Evolutionary conservation across 2,329 filamentous ascomycete species (phyloP).

Genomic region (Stagonosporopsis chrysanthemi): DNA sequence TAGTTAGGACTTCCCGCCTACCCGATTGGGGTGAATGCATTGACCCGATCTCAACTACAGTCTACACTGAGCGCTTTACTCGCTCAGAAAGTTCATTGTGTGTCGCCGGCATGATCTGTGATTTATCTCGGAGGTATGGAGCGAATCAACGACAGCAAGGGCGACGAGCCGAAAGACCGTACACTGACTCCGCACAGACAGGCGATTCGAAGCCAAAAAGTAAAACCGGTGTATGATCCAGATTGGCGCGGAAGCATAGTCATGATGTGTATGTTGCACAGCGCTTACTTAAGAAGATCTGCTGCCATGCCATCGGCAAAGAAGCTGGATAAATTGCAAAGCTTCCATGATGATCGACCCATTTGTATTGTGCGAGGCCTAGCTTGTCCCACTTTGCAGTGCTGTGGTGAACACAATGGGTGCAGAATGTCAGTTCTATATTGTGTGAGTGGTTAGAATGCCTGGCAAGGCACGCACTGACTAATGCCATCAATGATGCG

Average conservation of each 20-base stretch:
- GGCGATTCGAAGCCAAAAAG: neutral
- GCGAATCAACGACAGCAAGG: neutral
- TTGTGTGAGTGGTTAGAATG: neutral
- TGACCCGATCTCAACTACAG: neutral
- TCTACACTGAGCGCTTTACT: neutral
- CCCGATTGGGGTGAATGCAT: neutral
- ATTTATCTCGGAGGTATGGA: neutral
- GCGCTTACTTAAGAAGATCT: conserved; percentile 1
- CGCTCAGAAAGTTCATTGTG: neutral
- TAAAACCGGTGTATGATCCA: neutral
- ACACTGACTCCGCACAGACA: neutral
- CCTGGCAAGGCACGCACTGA: conserved; percentile 3
- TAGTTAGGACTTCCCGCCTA: neutral
- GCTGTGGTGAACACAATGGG: neutral
- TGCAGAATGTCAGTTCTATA: neutral
- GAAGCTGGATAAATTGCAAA: neutral
- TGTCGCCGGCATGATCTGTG: neutral
- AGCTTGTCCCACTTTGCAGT: conserved; percentile 2
- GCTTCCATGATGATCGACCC: neutral
- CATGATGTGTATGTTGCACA: conserved; percentile 9
- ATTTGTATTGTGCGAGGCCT: neutral
- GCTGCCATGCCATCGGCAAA: neutral
- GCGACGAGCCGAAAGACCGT: neutral
- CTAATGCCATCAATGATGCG: conserved; percentile 3
- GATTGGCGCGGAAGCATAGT: conserved; percentile 1